Conservation (phyloP, 2,329 filamentous ascomycete genomes). For the Huntiella decipiens region DNA sequence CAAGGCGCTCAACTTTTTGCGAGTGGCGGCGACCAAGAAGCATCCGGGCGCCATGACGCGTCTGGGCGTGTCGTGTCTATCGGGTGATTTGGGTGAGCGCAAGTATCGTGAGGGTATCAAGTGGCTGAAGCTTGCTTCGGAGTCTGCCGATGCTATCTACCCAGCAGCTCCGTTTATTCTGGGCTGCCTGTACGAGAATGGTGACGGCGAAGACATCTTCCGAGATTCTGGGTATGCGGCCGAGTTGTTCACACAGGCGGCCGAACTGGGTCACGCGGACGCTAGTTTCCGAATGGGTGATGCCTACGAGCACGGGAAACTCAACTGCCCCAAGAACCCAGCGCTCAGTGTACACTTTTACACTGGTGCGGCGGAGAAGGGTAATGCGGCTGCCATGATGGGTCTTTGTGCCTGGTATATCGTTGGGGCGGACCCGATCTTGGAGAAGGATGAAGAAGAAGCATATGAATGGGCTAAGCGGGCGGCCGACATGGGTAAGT, state of each 20-base stretch:
- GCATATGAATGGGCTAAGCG: constrained; percentile 90
- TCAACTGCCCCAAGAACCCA: constrained; percentile 77
- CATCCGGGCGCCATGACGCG: constrained; percentile 91
- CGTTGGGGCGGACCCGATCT: constrained; percentile 75
- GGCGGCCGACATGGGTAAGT: constrained; percentile 68
- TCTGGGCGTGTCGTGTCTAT: constrained; percentile 75
- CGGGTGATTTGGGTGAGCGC: constrained; percentile 72
- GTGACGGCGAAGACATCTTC: constrained; percentile 91
- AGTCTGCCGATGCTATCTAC: constrained; percentile 79
- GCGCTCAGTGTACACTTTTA: constrained; percentile 95
- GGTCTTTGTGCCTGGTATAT: constrained; percentile 97
- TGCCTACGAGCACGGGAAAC: constrained; percentile 80
- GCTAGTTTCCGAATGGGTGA: constrained; percentile 83
- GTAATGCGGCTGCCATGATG: constrained; percentile 86
- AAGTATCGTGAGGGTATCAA: constrained; percentile 82
- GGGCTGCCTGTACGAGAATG: constrained; percentile 70
- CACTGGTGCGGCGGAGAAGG: constrained; percentile 71
- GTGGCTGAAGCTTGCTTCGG: constrained; percentile 85
- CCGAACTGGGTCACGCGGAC: constrained; percentile 74
- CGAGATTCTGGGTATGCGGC: constrained; percentile 77
- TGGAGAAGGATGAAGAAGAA: constrained; percentile 90
- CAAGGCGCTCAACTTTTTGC: constrained; percentile 86
- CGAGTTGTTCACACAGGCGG: constrained; percentile 83
- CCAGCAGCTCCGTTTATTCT: constrained; percentile 86
- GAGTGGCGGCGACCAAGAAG: constrained; percentile 75